Evolutionary conservation across 352 stramenopile genomes (phyloP).

Genomic region (Aphanomyces stellatus): DNA sequence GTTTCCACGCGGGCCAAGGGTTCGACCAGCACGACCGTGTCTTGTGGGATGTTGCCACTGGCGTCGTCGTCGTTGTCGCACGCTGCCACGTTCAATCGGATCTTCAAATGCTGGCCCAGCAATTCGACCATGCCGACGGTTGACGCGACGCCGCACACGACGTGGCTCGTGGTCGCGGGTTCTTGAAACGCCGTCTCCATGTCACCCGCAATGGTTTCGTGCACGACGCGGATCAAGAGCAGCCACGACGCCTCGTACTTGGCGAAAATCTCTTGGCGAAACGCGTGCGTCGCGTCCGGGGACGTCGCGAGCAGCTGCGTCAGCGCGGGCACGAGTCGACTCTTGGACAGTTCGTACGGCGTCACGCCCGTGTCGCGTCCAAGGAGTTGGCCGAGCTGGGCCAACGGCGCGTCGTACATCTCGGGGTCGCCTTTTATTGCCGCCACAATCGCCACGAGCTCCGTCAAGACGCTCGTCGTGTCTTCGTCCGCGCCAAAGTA

Average conservation of each 20-base stretch:
- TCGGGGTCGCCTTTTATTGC: conserved; percentile 23
- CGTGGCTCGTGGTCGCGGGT: background rate
- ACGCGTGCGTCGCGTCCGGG: background rate
- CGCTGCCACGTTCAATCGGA: conserved; percentile 55
- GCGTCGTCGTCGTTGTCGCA: conserved; percentile 9
- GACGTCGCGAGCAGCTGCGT: background rate
- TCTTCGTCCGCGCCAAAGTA: background rate
- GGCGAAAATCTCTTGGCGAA: background rate
- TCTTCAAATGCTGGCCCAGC: conserved; percentile 63
- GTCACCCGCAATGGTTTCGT: conserved; percentile 53
- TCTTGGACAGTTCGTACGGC: conserved; percentile 50
- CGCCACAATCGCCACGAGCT: conserved; percentile 28
- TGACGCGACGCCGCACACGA: conserved; percentile 10
- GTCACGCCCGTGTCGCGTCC: conserved; percentile 34
- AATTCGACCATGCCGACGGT: conserved; percentile 42
- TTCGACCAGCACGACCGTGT: conserved; percentile 67
- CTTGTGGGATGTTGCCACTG: conserved; percentile 24
- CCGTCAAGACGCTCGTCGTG: conserved; percentile 13
- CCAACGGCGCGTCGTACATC: conserved; percentile 23
- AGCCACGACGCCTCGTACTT: background rate
- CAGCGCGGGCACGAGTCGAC: conserved; percentile 40
- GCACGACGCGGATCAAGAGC: conserved; percentile 34
- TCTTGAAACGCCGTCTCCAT: conserved; percentile 47
- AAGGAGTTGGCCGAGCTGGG: conserved; percentile 25
- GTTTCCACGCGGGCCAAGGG: conserved; percentile 65